Percentiles rank a stretch among this genome's conserved stretches.
Evolutionary conservation across 768 basidiomycete genomes (phyloP).

Genomic region (Lepiota venenata): DNA sequence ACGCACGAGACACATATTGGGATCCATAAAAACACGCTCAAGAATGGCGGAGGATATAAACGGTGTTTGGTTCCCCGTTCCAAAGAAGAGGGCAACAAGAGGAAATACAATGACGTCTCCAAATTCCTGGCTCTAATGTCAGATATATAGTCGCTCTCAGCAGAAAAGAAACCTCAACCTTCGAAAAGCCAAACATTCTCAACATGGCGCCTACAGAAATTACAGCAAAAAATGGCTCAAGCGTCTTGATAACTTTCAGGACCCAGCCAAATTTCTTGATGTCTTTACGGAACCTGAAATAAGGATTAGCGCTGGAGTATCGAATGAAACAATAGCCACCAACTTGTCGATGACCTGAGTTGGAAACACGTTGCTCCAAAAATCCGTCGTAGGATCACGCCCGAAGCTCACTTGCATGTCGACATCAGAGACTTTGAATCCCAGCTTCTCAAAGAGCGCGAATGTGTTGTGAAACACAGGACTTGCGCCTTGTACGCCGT

Average conservation of each 20-base stretch:
- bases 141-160: neutral
- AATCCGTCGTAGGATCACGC: constrained; percentile 23
- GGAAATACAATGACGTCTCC: constrained; percentile 28
- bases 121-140: constrained; percentile 18
- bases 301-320: neutral
- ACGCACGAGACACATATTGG: constrained; percentile 27
- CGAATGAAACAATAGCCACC: too few relatives aligned
- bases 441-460: constrained; percentile 27
- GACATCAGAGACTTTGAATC: constrained; percentile 25
- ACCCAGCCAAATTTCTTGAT: constrained; percentile 29
- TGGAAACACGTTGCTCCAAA: constrained; percentile 29
- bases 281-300: constrained; percentile 21
- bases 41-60: constrained; percentile 30
- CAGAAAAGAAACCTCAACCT: constrained; percentile 13
- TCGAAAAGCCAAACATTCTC: constrained; percentile 27
- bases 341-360: constrained; percentile 26
- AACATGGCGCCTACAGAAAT: constrained; percentile 27
- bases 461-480: constrained; percentile 29
- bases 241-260: constrained; percentile 25
- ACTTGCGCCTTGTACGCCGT: constrained; percentile 30
- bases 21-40: constrained; percentile 31
- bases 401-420: constrained; percentile 31
- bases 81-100: constrained; percentile 28
- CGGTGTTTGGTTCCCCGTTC: constrained; percentile 31
- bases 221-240: constrained; percentile 26